Base-by-base conservation (phyloP, 164 flowering plant species). In the Tetracentron sinense region DNA sequence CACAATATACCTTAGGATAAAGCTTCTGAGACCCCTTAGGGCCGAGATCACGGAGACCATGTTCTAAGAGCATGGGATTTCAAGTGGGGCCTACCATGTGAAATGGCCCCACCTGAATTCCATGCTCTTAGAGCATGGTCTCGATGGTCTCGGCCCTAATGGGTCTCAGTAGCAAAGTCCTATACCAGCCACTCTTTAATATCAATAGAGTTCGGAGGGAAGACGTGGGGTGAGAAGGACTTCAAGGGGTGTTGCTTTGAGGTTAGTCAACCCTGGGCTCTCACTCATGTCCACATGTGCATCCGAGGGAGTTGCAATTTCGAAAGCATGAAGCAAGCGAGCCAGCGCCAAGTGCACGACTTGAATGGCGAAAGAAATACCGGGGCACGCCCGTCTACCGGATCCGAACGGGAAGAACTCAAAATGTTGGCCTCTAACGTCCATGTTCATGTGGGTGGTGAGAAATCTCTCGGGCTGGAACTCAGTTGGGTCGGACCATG, bases 381-480 rank as follows among this genome's bases (percentile, higher is more conserved):
- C 52, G 22, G 20, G 20, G 20, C 52, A 48, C 52, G 17, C 52
- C 22, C 55, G 8, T 16, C 55, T 52, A 0, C 55, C 55, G 55
- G 27, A 21, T 14, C 27, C 27, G 16, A 22, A 52, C 20, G 55
- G 55, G 6, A 52, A 7, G 15, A 21, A 52, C 28, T 52, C 26
- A 15, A 52, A 48, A 48, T 48, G 21, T 19, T 52, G 55, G 22
- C 55, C 55, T 7, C 55, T 52, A 52, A 52, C 19, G 52, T 48
- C 52, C n/a, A 21, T 48, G 8, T 19, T n/a, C 20, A 19, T 7
- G 7, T 48, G 52, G 20, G 20, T 8, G 7, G 52, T 48, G 19
- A 48, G 22, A 48, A 48, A 48, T 48, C 52, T 48, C 22, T 48
- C 52, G 20, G 20, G 52, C 20, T 2, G 12, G 52, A 48, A 48